phyloP scores from a whole-genome alignment of 1,284 basidiomycete genomes.

The Pterulicium gracile region DNA sequence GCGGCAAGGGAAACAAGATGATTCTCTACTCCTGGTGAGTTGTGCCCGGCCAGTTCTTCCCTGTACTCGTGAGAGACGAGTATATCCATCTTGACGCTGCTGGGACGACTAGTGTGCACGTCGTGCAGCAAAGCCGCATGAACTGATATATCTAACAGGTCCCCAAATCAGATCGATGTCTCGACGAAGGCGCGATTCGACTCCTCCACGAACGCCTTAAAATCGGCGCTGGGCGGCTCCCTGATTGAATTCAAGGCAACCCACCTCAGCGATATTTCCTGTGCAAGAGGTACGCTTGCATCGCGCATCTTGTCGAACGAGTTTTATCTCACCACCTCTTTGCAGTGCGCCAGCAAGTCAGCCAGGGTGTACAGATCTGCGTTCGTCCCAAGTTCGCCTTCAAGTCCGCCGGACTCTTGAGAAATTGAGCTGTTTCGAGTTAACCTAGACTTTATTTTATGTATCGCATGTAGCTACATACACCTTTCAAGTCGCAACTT shows the following conservation, averaged over 20 bases:
- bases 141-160: conserved; percentile 41
- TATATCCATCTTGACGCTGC: too few relatives aligned
- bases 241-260: conserved; percentile 83
- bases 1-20: conserved; percentile 86
- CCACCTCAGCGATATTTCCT: conserved; percentile 68
- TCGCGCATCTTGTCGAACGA: background rate
- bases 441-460: too few relatives aligned
- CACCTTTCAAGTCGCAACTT: too few relatives aligned
- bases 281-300: conserved; percentile 57
- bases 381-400: too few relatives aligned
- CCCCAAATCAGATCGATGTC: conserved; percentile 80
- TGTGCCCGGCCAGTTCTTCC: too few relatives aligned
- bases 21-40: conserved; percentile 77
- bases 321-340: conserved; percentile 1
- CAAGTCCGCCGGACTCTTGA: too few relatives aligned
- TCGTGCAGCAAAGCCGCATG: too few relatives aligned
- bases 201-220: conserved; percentile 83
- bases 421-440: too few relatives aligned
- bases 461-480: too few relatives aligned
- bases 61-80: too few relatives aligned
- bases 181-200: conserved; percentile 95
- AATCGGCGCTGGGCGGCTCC: conserved; percentile 63
- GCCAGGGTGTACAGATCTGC: too few relatives aligned
- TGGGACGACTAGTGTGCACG: too few relatives aligned
- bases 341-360: conserved; percentile 4